These are phyloP conservation scores for Narthecium ossifragum DNA, from an alignment of 106 monocot genomes.

Conservation along the genomic window DNA sequence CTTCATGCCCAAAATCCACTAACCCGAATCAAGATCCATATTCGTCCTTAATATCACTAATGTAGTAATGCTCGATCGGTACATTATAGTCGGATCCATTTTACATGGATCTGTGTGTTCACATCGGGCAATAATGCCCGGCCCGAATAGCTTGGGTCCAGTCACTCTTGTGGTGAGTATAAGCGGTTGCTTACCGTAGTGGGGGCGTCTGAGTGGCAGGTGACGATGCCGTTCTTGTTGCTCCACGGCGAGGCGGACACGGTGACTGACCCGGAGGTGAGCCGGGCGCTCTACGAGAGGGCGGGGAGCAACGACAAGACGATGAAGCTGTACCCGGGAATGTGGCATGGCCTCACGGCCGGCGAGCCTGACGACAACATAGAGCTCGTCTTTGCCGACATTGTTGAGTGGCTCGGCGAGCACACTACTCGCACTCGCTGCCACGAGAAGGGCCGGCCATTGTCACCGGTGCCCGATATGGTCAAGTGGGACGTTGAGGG, in stretches of 20 bases:
- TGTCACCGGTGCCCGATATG: background rate
- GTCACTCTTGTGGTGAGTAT: no score
- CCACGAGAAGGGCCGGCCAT: background rate
- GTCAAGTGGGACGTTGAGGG: background rate
- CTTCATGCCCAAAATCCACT: no score
- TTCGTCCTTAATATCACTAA: no score
- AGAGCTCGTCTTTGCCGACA: slow-evolving; percentile 63
- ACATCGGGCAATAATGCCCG: no score
- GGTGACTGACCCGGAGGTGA: slow-evolving; percentile 96
- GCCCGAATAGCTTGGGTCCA: no score
- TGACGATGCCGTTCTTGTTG: slow-evolving; percentile 74
- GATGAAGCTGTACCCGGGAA: slow-evolving; percentile 85
- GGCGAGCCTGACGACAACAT: slow-evolving; percentile 91
- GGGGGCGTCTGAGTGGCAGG: slow-evolving; percentile 37
- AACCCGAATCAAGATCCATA: no score
- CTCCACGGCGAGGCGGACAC: slow-evolving; percentile 85
- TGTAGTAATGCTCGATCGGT: no score
- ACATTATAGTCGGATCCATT: no score
- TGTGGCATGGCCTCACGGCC: slow-evolving; percentile 97
- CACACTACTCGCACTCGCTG: background rate
- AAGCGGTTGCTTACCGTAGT: no score
- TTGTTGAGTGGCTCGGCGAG: slow-evolving; percentile 64
- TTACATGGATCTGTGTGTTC: no score
- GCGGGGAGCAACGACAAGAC: slow-evolving; percentile 81
- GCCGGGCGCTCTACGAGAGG: slow-evolving; percentile 59